Base-by-base conservation (phyloP, 345 rosid genomes). In the Gossypium australe region DNA sequence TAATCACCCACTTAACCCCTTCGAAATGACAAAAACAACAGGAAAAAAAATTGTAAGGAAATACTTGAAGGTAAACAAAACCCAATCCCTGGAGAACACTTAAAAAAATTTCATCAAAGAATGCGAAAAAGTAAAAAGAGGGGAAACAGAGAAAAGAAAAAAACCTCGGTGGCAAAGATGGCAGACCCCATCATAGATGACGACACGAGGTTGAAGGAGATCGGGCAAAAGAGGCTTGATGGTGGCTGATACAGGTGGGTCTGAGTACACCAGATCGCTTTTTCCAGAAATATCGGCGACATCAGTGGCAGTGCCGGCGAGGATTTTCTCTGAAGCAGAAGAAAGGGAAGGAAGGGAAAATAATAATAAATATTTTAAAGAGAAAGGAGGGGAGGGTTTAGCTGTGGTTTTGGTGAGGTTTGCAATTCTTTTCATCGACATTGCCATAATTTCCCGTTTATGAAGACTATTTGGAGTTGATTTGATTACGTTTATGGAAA, bases 91-190 rank as follows among this genome's bases (percentile, higher is more conserved):
- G 25, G 11, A 17, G 51, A 67, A 34, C 41, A 34, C 1, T 16
- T 9, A 17, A 34, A 34, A 34, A 14, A 12, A 2, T 67, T 14
- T 13, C 0, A 9, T 9, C n/a, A 14, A 67, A 67, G 56, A 25
- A 51, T 25, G 9, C 11, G 7, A 38, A 63, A 70, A 5, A 34
- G 25, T 22, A 2, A 2, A 27, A 14, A 47, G 22, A 29, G 44
- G 6, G 47, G 24, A 20, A 58, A 61, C 14, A 49, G 0, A 27
- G 38, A 45, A 17, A 9, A 44, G 47, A 22, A 14, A 10, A 55
- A 11, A 59, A 94, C 98, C 97, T 87, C 90, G 77, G 82, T 94
- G 97, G 86, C 98, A 94, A 86, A 94, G 98, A 84, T 86, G 97
- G 80, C 98, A 94, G 80, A 94, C 97, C 29, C 98, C 97, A 79